Evolutionary conservation across 2,329 filamentous ascomycete genomes (phyloP), one percentile per base, ranked within the genome.

Genomic region (Fonsecaea nubica): DNA sequence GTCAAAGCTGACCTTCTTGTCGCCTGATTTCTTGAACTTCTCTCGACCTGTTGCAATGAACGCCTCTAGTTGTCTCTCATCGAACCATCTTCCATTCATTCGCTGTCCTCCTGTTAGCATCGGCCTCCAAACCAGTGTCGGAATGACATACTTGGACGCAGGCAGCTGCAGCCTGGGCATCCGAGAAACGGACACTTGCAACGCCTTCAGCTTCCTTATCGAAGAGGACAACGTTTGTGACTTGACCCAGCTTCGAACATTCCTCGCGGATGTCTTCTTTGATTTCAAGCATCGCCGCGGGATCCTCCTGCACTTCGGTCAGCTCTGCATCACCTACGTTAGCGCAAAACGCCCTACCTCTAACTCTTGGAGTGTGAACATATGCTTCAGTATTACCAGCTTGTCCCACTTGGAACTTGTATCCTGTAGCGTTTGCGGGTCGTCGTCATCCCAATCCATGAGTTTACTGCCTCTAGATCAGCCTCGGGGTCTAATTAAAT

Each of bases 391-490:
- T 65, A 98, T 89, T 33, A 97, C 93, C 15, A 92, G 83, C 77
- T 93, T 96, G 74, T 93, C 91, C 80, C 87, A 90, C 74, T 81
- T 81, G 13, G 82, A 83, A 69, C 78, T 84, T 8, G 83, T 85
- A 50, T 87, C 83, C n/a, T 85, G 83, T 30, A 87, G 74, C 30
- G 82, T 78, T 0, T 83, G 86, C 32, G 90, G 86, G 62, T 94
- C 90, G 76, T 98, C 93, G 75, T 97, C 94, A 75, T 92, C 91
- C 95, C 95, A 99, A 78, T 98, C 93, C 3, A 93, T 91, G 38
- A 98, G 87, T 80, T 94, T 93, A 57, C 92, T 94, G 74, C 63
- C n/a, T n/a, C 30, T 18, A 15, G 6, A n/a, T 55, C 53, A 55
- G 33, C 33, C n/a, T 55, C 30, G 35, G 35, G 15, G 7, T 13